Evolutionary conservation across 2,329 filamentous ascomycete genomes (phyloP).

Genomic region (Diaporthe sp.): DNA sequence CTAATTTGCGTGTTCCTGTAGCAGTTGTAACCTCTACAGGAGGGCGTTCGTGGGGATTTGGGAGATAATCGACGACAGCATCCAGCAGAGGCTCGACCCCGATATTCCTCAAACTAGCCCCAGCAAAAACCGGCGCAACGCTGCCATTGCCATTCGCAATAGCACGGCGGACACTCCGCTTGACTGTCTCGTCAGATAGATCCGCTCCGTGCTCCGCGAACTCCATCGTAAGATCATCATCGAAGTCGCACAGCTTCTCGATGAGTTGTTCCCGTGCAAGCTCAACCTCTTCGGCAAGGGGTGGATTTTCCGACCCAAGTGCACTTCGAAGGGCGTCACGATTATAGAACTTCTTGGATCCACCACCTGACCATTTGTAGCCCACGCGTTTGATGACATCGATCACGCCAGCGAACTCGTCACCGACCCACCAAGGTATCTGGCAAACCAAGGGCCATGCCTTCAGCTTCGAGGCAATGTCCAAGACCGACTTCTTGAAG

Average conservation of each 20-base stretch:
- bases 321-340: slow-evolving; percentile 46
- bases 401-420: slow-evolving; percentile 84
- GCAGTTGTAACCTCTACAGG: slow-evolving; percentile 83
- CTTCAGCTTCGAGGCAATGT: slow-evolving; percentile 83
- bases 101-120: slow-evolving; percentile 93
- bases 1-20: slow-evolving; percentile 62
- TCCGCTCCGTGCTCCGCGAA: slow-evolving; percentile 86
- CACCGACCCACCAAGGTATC: slow-evolving; percentile 93
- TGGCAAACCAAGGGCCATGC: slow-evolving; percentile 94
- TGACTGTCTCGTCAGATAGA: slow-evolving; percentile 76
- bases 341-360: slow-evolving; percentile 49
- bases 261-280: slow-evolving; percentile 83
- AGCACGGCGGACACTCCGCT: slow-evolving; percentile 79
- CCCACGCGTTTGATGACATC: slow-evolving; percentile 84
- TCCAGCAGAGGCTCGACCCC: slow-evolving; percentile 94
- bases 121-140: slow-evolving; percentile 90
- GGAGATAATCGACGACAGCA: slow-evolving; percentile 88
- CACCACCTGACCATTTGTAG: slow-evolving; percentile 75
- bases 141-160: slow-evolving; percentile 76
- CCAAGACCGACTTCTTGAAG: slow-evolving; percentile 87
- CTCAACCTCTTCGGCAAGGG: slow-evolving; percentile 76
- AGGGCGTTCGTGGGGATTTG: slow-evolving; percentile 83
- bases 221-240: slow-evolving; percentile 86
- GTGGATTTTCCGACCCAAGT: slow-evolving; percentile 66
- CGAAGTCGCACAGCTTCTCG: slow-evolving; percentile 88